Conservation (phyloP, 495 filamentous ascomycete genomes). For the Tuber calosporum region DNA sequence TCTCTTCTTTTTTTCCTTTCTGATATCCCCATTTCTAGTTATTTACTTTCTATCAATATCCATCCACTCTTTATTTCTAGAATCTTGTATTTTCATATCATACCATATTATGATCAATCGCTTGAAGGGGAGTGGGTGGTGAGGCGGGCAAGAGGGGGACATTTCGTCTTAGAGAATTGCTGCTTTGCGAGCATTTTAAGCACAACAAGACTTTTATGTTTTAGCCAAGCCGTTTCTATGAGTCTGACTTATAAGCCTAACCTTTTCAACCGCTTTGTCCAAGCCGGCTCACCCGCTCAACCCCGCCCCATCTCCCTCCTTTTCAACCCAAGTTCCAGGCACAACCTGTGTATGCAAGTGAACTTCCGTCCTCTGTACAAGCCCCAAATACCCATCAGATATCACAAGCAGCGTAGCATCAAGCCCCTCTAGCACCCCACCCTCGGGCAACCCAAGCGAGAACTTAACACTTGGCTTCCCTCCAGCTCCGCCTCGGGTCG, state of each 20-base stretch:
- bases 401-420: conserved; percentile 27
- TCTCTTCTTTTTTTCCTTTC: neutral
- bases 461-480: conserved; percentile 24
- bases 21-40: neutral
- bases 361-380: conserved; percentile 27
- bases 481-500: conserved; percentile 35
- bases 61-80: neutral
- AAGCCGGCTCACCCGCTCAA: neutral
- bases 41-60: neutral
- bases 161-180: neutral
- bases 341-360: conserved; percentile 32
- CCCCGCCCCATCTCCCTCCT: conserved; percentile 9
- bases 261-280: neutral
- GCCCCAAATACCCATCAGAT: conserved; percentile 38
- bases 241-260: neutral
- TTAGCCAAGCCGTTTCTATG: neutral
- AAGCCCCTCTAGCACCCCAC: conserved; percentile 25
- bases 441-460: conserved; percentile 31
- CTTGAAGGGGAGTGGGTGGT: neutral
- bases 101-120: neutral
- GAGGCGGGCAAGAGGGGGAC: neutral
- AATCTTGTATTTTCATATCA: neutral
- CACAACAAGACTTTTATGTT: neutral
- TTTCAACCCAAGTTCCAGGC: conserved; percentile 32
- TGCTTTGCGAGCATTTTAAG: neutral